A percentile compares a stretch with the other conserved stretches of the same genome.
Conservation (phyloP, 2,329 filamentous ascomycete genomes). For the Dactylellina haptotyla region DNA sequence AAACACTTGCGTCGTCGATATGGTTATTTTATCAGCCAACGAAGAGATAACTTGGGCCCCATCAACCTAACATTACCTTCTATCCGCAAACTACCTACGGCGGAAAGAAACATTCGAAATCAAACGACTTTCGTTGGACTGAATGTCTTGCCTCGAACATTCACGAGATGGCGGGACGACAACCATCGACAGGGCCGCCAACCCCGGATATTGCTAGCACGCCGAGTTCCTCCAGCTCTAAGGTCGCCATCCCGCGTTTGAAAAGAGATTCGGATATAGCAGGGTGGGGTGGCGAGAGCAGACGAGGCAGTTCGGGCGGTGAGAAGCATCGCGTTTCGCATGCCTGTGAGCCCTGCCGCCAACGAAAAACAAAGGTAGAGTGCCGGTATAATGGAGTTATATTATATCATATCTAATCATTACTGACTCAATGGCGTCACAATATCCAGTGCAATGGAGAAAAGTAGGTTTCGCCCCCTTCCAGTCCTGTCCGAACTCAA, state of each 20-base stretch:
- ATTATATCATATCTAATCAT: constrained; percentile 39
- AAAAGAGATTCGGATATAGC: constrained; percentile 52
- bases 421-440: constrained; percentile 36
- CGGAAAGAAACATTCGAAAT: not conserved
- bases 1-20: constrained; percentile 27
- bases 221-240: constrained; percentile 45
- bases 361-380: constrained; percentile 48
- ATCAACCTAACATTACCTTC: constrained; percentile 14
- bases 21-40: constrained; percentile 27
- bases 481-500: constrained; percentile 21
- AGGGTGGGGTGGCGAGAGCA: constrained; percentile 51
- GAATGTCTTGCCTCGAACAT: constrained; percentile 24
- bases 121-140: constrained; percentile 7
- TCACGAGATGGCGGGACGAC: constrained; percentile 43
- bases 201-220: constrained; percentile 47
- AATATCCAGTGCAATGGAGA: constrained; percentile 56
- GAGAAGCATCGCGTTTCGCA: constrained; percentile 57
- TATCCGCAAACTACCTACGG: not conserved
- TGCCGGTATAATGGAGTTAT: constrained; percentile 11
- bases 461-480: constrained; percentile 45
- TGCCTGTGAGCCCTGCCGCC: constrained; percentile 56
- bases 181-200: constrained; percentile 47
- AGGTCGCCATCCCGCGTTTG: constrained; percentile 57
- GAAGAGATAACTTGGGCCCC: constrained; percentile 18
- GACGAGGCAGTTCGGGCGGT: constrained; percentile 52